A percentile compares a stretch with the other conserved stretches of the same genome.
phyloP scores from a whole-genome alignment of 768 basidiomycete genomes.

The Mycena crocata region DNA sequence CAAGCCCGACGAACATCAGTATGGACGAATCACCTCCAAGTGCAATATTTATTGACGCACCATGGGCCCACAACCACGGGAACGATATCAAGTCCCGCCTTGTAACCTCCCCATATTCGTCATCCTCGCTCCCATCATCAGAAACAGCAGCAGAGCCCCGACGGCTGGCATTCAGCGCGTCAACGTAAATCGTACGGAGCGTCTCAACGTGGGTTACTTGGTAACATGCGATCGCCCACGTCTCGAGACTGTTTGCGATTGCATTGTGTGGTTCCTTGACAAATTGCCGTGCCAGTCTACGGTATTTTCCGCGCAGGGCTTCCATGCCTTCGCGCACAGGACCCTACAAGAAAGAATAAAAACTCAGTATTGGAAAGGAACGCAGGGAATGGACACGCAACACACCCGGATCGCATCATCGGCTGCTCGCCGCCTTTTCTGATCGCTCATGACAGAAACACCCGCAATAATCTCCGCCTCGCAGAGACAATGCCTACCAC shows the following conservation, averaged over 20 bases:
- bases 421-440: slow-evolving; percentile 21
- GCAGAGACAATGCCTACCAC: slow-evolving; percentile 22
- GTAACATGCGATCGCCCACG: slow-evolving; percentile 31
- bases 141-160: slow-evolving; percentile 24
- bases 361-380: background rate
- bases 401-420: slow-evolving; percentile 32
- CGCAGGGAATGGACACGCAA: background rate
- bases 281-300: slow-evolving; percentile 19
- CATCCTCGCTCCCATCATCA: slow-evolving; percentile 26
- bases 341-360: slow-evolving; percentile 12
- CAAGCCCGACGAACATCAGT: no score
- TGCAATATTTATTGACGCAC: slow-evolving; percentile 8
- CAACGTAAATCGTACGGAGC: slow-evolving; percentile 16
- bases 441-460: slow-evolving; percentile 28
- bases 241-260: slow-evolving; percentile 1
- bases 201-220: slow-evolving; percentile 24
- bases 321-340: slow-evolving; percentile 33
- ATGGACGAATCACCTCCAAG: no score
- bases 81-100: slow-evolving; percentile 30
- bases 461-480: slow-evolving; percentile 33
- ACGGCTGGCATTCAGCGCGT: slow-evolving; percentile 30
- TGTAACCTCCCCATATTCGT: slow-evolving; percentile 22
- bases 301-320: background rate
- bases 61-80: slow-evolving; percentile 34
- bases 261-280: slow-evolving; percentile 32